Evolutionary conservation across 345 rosid genomes (phyloP), one percentile per base, ranked within the genome.

Genomic region (Arabis alpina): DNA sequence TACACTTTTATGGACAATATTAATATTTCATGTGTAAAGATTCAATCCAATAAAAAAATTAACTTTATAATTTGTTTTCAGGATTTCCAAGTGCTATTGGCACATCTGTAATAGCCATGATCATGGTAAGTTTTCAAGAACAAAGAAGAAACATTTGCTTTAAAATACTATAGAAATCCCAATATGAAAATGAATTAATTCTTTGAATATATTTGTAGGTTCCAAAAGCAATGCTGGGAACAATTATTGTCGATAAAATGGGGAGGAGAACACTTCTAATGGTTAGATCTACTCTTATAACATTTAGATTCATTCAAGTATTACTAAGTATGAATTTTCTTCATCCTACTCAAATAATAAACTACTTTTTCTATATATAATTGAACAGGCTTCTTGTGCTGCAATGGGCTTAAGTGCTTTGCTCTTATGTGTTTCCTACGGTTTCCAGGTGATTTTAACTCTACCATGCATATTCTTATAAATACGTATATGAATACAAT

Each of bases 371-470:
- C 9, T 19, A 39, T 48, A 23, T 50, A 41, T 1, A 13, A 36
- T 15, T 28, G 32, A 48, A 34, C 76, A 80, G 86, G 77, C 70
- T 76, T 83, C 87, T 30, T 74, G 79, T 34, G n/a, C 62, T 7
- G 83, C 75, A 68, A 56, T 66, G 62, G 71, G 85, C 30, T 60
- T 79, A 12, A 67, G 76, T 77, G 32, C 75, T 10, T 24, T 74
- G 73, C 75, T 83, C n/a, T 32, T 70, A 13, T 80, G 82, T 58
- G 66, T 81, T 40, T 77, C 87, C 10, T 85, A 83, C 42, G 68
- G 76, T 11, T 42, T 83, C 13, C 79, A 82, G 86, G 87, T 82
- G 30, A 44, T 32, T 75, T 53, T 8, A 39, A 47, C 8, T 11
- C 12, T 64, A n/a, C 9, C 9, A 19, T 19, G 23, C 23, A 19